Base-by-base conservation (phyloP, 768 basidiomycete species). In the Holtermannia corniformis region DNA sequence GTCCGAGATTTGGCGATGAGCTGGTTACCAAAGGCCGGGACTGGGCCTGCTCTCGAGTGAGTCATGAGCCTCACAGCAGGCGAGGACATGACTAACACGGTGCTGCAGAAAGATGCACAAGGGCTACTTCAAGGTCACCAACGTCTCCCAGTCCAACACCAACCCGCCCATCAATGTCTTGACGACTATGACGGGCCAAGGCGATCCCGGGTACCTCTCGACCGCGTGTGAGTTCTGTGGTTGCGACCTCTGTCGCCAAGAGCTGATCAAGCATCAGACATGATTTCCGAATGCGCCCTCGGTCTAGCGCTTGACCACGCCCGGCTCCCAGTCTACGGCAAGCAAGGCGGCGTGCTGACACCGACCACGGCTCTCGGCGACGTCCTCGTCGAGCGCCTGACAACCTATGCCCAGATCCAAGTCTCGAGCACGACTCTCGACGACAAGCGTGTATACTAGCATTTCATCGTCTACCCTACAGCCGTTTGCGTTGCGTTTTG, bases 321-420 rank as follows among this genome's bases (percentile, higher is more conserved):
- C 14, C 66, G 74, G 3, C 78, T 90, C 1, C 80, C 87, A 0
- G 58, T 75, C 1, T 67, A 83, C 5, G 82, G 79, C 3, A 75
- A 74, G 46, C 70, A 76, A 44, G 91, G 90, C 12, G 91, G 92
- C 1, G 72, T 91, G 2, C 75, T 95, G 46, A 96, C 92, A 1
- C 84, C 91, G 0, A 80, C 84, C 71, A 81, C 80, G 3, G 91
- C 86, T 1, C 78, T 93, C 52, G 91, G 90, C 14, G 81, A 86
- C 55, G 79, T 81, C 5, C 70, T 92, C 32, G 74, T 90, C 28
- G 78, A 80, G 58, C 77, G 91, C 19, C 68, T 95, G 56, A 77
- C 79, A 54, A 75, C 72, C 20, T 80, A 77, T 5, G 82, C 80
- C 3, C 57, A 53, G 28, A 55, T 61, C 32, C 46, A 41, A 20